Conservation (phyloP, 1,284 basidiomycete genomes). For the Blastosporella zonata region DNA sequence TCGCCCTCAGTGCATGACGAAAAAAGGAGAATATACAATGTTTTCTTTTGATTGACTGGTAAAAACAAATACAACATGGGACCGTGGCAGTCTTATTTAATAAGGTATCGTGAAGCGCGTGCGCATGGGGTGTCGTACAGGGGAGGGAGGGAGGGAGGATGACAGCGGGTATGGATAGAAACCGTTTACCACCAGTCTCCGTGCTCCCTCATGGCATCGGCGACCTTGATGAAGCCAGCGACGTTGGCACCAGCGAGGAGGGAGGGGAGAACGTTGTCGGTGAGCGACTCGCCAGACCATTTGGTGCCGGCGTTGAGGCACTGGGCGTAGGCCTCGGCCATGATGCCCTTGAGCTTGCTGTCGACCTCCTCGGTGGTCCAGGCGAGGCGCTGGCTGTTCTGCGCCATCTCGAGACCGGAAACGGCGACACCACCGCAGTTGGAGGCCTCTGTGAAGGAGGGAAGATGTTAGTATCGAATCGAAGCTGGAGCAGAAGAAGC, state of each 20-base stretch:
- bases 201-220: slow-evolving; percentile 66
- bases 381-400: slow-evolving; percentile 68
- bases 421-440: slow-evolving; percentile 74
- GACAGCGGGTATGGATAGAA: no score
- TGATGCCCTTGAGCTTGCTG: slow-evolving; percentile 71
- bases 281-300: slow-evolving; percentile 50
- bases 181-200: slow-evolving; percentile 69
- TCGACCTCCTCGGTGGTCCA: slow-evolving; percentile 74
- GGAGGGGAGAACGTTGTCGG: slow-evolving; percentile 49
- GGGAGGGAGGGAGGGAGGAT: no score
- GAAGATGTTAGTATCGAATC: no score
- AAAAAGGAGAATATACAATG: no score
- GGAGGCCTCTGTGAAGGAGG: slow-evolving; percentile 45
- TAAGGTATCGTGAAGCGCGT: no score
- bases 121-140: no score
- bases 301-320: slow-evolving; percentile 61
- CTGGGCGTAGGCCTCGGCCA: slow-evolving; percentile 52
- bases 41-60: no score
- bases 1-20: no score
- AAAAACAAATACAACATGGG: no score
- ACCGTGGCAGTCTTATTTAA: no score
- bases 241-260: slow-evolving; percentile 75
- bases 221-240: slow-evolving; percentile 72
- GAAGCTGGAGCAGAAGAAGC: no score
- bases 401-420: slow-evolving; percentile 79